Conservation (phyloP, 495 filamentous ascomycete species). For the Aspergillus olivimuriae region DNA sequence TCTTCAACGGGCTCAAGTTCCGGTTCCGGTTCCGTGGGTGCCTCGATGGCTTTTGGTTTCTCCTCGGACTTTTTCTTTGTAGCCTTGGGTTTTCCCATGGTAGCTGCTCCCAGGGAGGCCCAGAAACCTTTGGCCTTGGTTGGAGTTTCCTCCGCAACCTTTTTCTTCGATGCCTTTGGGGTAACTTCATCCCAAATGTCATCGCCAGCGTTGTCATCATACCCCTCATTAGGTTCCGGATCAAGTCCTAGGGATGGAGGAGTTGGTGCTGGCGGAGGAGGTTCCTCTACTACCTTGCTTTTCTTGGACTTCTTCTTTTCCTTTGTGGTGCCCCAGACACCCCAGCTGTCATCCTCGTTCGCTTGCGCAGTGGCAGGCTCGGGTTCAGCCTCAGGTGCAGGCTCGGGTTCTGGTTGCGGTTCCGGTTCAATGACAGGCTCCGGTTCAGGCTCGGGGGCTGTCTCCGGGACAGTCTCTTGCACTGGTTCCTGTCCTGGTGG, state of each 20-base stretch:
- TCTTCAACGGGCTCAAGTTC: conserved; percentile 20
- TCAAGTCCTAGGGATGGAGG: conserved; percentile 43
- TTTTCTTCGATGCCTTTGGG: conserved; percentile 34
- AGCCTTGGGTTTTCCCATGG: conserved; percentile 27
- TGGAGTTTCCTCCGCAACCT: conserved; percentile 21
- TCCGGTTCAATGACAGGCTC: conserved; percentile 18
- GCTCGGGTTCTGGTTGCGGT: conserved; percentile 12
- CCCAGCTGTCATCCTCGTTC: conserved; percentile 28
- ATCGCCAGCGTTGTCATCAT: conserved; percentile 21
- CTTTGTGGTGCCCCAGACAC: conserved; percentile 29
- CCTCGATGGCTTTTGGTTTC: conserved; percentile 19
- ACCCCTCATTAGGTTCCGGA: conserved; percentile 33
- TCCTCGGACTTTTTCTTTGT: conserved; percentile 33
- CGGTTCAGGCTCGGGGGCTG: conserved; percentile 8
- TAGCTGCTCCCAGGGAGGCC: conserved; percentile 35
- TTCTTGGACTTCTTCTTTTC: conserved; percentile 43
- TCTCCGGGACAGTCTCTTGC: conserved; percentile 6
- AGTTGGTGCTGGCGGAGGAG: conserved; percentile 45
- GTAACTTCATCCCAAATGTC: conserved; percentile 36
- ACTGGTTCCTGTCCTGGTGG: conserved; percentile 17
- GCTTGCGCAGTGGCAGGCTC: conserved; percentile 19
- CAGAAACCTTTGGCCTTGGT: conserved; percentile 42
- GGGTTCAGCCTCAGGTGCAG: conserved; percentile 12
- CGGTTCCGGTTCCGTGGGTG: conserved; percentile 23
- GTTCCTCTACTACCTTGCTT: conserved; percentile 32